These are phyloP conservation scores for Penicillium simplicissimum DNA, from an alignment of 495 filamentous ascomycete genomes.

Conservation along the genomic window DNA sequence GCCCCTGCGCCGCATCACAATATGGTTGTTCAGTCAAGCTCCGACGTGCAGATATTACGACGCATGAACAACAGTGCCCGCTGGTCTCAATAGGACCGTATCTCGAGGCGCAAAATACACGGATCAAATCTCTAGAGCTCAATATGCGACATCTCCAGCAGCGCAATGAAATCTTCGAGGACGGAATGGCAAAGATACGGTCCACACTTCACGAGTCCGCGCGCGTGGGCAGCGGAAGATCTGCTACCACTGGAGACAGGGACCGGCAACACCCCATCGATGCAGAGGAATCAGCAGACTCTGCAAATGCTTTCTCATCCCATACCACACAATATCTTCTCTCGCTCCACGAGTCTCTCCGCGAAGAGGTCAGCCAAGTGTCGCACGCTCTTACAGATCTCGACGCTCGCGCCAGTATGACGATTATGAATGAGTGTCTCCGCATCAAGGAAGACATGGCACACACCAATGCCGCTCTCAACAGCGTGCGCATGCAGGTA, in stretches of 20 bases:
- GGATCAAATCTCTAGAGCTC: conserved; percentile 56
- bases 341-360: conserved; percentile 66
- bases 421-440: conserved; percentile 67
- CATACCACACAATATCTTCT: conserved; percentile 60
- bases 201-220: conserved; percentile 42
- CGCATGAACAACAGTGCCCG: conserved; percentile 57
- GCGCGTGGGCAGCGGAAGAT: conserved; percentile 16
- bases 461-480: conserved; percentile 64
- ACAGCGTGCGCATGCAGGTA: conserved; percentile 63
- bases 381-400: conserved; percentile 60
- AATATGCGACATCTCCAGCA: conserved; percentile 57
- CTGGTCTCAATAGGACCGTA: conserved; percentile 61
- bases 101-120: conserved; percentile 56
- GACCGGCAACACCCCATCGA: conserved; percentile 7
- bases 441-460: conserved; percentile 68
- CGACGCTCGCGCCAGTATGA: conserved; percentile 66
- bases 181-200: conserved; percentile 51
- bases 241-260: conserved; percentile 6
- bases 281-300: conserved; percentile 21
- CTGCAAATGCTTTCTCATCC: conserved; percentile 33
- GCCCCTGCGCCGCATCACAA: conserved; percentile 54
- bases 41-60: conserved; percentile 48
- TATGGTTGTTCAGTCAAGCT: conserved; percentile 57
- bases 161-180: conserved; percentile 60
- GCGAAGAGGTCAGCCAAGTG: conserved; percentile 61